These are phyloP conservation scores for Coffea canephora DNA, from an alignment of 257 asterid genomes.

Conservation along the genomic window DNA sequence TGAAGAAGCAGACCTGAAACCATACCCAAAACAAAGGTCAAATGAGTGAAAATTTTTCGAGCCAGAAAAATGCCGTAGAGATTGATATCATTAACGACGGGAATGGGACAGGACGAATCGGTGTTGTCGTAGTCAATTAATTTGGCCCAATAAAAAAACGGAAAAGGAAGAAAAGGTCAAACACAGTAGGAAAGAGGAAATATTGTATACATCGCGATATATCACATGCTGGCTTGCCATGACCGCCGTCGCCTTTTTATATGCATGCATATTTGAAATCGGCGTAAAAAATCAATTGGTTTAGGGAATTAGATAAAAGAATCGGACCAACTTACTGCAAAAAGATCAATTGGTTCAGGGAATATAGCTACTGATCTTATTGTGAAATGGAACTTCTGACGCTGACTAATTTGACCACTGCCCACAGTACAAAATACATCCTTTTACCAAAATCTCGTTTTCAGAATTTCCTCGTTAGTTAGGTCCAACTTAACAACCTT, in stretches of 20 bases:
- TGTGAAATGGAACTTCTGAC: background rate
- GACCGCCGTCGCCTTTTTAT: background rate
- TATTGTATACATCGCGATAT: background rate
- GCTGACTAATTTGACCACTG: background rate
- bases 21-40: background rate
- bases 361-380: background rate
- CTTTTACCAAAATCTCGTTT: background rate
- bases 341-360: no score
- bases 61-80: background rate
- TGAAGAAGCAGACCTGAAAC: constrained; percentile 76
- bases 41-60: background rate
- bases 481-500: background rate
- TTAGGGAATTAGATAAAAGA: no score
- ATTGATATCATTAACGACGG: background rate
- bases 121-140: no score
- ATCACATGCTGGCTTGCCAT: background rate
- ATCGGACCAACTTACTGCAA: background rate
- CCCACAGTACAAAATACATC: background rate
- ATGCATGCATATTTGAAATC: background rate
- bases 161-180: no score
- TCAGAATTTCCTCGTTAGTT: background rate
- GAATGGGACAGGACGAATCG: background rate
- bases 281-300: no score
- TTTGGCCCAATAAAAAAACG: background rate
- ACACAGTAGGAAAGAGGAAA: no score